These are phyloP conservation scores for Fragosphaeria purpurea DNA, from an alignment of 2,329 filamentous ascomycete species.

Conservation along the genomic window DNA sequence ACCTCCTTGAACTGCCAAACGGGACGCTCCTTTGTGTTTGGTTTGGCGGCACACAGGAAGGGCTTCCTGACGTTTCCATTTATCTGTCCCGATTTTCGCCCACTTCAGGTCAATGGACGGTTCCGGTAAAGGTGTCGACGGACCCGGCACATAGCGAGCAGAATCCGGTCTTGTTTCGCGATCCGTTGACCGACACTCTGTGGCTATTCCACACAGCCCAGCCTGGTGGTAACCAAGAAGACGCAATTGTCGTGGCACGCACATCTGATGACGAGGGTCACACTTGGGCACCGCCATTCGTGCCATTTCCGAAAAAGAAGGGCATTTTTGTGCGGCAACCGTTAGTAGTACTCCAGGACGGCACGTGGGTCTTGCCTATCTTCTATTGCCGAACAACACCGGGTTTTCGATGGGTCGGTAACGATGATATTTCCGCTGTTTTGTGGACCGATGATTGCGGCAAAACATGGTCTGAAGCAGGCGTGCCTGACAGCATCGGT, in stretches of 20 bases:
- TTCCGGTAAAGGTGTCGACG: conserved; percentile 25
- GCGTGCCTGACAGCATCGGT: conserved; percentile 26
- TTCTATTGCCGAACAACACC: conserved; percentile 31
- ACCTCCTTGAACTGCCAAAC: conserved; percentile 29
- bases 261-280: conserved; percentile 25
- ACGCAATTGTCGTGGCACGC: conserved; percentile 26
- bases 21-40: conserved; percentile 32
- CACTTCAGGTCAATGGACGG: conserved; percentile 19
- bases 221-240: conserved; percentile 33
- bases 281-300: conserved; percentile 23
- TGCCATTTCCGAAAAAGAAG: conserved; percentile 21
- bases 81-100: conserved; percentile 26
- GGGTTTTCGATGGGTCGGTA: conserved; percentile 33
- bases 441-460: conserved; percentile 28
- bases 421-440: conserved; percentile 31
- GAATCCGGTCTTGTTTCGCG: conserved; percentile 32
- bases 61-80: conserved; percentile 32
- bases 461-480: conserved; percentile 27
- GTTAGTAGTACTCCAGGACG: conserved; percentile 23
- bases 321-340: conserved; percentile 34
- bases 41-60: conserved; percentile 37
- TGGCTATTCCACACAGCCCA: conserved; percentile 37
- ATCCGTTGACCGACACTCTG: conserved; percentile 22
- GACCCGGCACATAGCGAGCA: conserved; percentile 32
- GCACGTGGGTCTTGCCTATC: conserved; percentile 29